These are phyloP conservation scores for Saturnispora kantuleensis DNA, from an alignment of 805 yeast species.

Conservation along the genomic window DNA sequence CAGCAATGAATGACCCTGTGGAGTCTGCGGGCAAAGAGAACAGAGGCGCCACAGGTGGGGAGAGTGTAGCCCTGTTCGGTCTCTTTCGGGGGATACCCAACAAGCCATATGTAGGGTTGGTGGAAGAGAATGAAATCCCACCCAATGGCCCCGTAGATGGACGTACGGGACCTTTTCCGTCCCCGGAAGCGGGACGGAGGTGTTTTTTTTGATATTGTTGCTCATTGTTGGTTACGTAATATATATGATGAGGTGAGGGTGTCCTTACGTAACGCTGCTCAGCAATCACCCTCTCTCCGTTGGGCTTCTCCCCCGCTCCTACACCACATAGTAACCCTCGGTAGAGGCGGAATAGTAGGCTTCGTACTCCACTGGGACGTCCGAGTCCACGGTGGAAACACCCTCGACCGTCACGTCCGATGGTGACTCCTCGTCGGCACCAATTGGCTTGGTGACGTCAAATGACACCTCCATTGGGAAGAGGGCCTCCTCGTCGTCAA, in stretches of 20 bases:
- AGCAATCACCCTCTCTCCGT: not conserved
- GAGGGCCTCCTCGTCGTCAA: slow-evolving; percentile 64
- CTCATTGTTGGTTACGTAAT: not conserved
- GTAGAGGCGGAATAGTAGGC: slow-evolving; percentile 46
- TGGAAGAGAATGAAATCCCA: not conserved
- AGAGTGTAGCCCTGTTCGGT: too few relatives aligned
- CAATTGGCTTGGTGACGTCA: slow-evolving; percentile 28
- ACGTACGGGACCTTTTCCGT: slow-evolving; percentile 2
- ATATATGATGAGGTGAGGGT: not conserved
- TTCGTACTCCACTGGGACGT: slow-evolving; percentile 56
- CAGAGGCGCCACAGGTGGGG: too few relatives aligned
- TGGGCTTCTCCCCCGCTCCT: not conserved
- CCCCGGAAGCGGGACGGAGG: not conserved
- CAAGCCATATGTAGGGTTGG: too few relatives aligned
- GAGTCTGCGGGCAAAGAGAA: too few relatives aligned
- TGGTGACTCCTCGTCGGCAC: slow-evolving; percentile 23
- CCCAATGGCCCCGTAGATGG: slow-evolving; percentile 4
- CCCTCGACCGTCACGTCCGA: slow-evolving; percentile 62
- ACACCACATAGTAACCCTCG: slow-evolving; percentile 50
- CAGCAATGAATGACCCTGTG: too few relatives aligned
- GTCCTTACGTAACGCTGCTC: not conserved
- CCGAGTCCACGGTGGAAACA: slow-evolving; percentile 38
- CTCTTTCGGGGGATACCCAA: too few relatives aligned
- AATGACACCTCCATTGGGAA: slow-evolving; percentile 82
- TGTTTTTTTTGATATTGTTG: not conserved